Conservation (phyloP, 2,329 filamentous ascomycete species). For the Aspergillus puulaauensis region DNA sequence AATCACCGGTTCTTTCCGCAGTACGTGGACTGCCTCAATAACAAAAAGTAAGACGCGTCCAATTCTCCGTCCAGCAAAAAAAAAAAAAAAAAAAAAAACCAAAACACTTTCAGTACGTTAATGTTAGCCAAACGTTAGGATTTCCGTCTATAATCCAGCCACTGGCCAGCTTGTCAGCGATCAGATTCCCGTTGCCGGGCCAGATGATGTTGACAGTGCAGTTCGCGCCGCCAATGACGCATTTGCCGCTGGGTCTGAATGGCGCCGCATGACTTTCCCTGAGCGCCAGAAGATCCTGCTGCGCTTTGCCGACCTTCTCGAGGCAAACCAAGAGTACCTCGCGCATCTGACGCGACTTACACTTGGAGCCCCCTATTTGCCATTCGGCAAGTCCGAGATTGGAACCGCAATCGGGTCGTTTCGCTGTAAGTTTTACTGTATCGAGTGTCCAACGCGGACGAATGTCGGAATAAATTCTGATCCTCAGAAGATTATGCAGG, state of each 20-base stretch:
- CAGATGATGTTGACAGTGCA: conserved; percentile 68
- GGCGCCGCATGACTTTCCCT: conserved; percentile 59
- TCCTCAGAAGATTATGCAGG: conserved; percentile 70
- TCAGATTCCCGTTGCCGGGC: not conserved
- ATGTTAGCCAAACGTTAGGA: not conserved
- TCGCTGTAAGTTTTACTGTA: conserved; percentile 46
- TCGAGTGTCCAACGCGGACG: not conserved
- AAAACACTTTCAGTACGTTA: too few relatives aligned
- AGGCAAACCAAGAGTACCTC: conserved; percentile 66
- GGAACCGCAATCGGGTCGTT: conserved; percentile 57
- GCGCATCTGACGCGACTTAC: conserved; percentile 35
- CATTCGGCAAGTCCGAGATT: not conserved
- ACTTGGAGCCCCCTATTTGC: not conserved
- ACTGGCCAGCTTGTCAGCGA: not conserved
- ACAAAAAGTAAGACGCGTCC: not conserved
- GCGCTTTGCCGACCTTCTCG: conserved; percentile 75
- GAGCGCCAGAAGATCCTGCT: conserved; percentile 66
- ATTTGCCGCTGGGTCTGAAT: conserved; percentile 69
- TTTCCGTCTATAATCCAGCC: not conserved
- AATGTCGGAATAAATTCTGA: not conserved
- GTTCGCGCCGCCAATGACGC: conserved; percentile 82
- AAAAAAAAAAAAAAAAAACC: too few relatives aligned
- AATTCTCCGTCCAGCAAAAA: too few relatives aligned
- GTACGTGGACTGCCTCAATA: not conserved
- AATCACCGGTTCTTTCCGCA: not conserved